A percentile compares a stretch with the other conserved stretches of the same genome.
phyloP scores from a whole-genome alignment of 179 eudicot species.

The Sideroxylon spinosum region DNA sequence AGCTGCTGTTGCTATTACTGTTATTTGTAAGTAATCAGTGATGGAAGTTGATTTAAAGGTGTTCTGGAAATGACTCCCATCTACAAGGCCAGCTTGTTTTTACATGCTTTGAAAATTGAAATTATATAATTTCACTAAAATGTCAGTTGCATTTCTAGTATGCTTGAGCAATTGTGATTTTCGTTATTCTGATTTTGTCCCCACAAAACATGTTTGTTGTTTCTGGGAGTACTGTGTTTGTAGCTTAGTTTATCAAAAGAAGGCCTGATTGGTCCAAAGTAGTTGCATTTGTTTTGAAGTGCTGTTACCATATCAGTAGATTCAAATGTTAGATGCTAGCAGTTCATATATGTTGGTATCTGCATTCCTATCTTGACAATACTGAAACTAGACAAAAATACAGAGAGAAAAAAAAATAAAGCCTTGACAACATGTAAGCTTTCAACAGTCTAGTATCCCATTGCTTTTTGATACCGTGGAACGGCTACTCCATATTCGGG shows the following conservation, averaged over 20 bases:
- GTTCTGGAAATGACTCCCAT: background rate
- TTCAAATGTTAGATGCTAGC: background rate
- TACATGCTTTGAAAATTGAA: background rate
- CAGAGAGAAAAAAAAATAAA: background rate
- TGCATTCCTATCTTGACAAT: background rate
- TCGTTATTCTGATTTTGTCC: background rate
- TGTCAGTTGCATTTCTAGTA: background rate
- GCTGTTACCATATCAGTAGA: background rate
- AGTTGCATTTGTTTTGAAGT: background rate
- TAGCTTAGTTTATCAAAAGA: no score
- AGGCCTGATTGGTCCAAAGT: background rate
- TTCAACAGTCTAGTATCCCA: slow-evolving; percentile 80
- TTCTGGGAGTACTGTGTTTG: no score
- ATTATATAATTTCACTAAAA: background rate
- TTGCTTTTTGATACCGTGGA: slow-evolving; percentile 68
- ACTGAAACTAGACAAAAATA: no score
- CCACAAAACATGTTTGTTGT: no score
- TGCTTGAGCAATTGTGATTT: background rate
- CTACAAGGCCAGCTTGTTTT: background rate
- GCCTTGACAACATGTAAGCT: slow-evolving; percentile 71
- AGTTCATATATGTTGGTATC: background rate
- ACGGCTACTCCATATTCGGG: slow-evolving; percentile 52
- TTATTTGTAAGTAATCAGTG: background rate
- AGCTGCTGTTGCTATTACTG: background rate
- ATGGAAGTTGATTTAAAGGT: background rate